phyloP scores from a whole-genome alignment of 371 early-diverging fungal species.

The Nematocida ausubeli region DNA sequence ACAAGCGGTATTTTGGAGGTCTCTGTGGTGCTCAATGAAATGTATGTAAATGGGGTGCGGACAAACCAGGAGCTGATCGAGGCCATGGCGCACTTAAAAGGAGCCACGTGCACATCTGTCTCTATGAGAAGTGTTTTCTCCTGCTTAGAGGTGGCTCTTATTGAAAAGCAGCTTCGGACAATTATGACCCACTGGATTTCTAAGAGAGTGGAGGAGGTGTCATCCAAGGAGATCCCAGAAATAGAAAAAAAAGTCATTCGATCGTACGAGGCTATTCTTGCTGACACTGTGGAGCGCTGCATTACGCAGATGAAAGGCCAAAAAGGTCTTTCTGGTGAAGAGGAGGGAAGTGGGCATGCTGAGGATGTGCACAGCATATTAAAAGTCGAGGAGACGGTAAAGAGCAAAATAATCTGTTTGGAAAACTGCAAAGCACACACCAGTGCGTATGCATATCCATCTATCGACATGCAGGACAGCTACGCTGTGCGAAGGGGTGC shows the following conservation, averaged over 20 bases:
- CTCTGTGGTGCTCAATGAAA: conserved; percentile 15
- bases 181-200: conserved; percentile 26
- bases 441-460: neutral
- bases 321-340: no score
- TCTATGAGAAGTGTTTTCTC: neutral
- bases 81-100: neutral
- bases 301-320: neutral
- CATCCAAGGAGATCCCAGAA: neutral
- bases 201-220: neutral
- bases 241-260: conserved; percentile 7
- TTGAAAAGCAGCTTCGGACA: conserved; percentile 24
- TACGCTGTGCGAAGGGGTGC: neutral
- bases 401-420: neutral
- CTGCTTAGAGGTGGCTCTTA: conserved; percentile 22
- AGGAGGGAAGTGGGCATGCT: neutral
- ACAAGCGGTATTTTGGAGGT: conserved; percentile 44
- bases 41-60: conserved; percentile 8
- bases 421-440: neutral
- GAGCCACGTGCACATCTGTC: neutral
- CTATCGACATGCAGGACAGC: neutral
- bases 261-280: neutral
- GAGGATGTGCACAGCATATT: neutral
- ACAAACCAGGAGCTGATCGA: neutral
- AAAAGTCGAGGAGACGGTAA: neutral
- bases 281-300: neutral